Percentiles rank a stretch among this genome's conserved stretches.
These are phyloP conservation scores for Zygosaccharomyces lentus DNA, from an alignment of 805 yeast genomes.

Conservation along the genomic window DNA sequence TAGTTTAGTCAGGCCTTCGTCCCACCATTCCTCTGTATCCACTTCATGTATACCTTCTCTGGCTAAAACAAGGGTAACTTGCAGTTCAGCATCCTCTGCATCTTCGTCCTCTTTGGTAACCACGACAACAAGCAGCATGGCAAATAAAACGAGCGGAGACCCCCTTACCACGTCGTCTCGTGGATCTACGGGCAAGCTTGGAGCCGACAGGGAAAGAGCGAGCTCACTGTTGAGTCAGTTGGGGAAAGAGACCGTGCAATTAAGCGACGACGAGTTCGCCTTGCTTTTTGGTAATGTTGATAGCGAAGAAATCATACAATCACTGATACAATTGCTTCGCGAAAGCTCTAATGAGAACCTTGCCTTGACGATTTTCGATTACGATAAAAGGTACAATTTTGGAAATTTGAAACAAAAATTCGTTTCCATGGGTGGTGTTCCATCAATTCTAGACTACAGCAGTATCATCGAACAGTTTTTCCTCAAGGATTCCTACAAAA, in stretches of 20 bases:
- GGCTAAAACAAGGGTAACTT: conserved; percentile 3
- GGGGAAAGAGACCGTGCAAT: neutral
- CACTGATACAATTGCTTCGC: conserved; percentile 7
- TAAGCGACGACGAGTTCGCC: conserved; percentile 1
- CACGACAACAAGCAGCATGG: neutral
- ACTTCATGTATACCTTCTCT: conserved; percentile 4
- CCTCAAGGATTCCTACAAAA: conserved; percentile 11
- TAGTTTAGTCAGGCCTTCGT: conserved; percentile 1
- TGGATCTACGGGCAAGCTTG: neutral
- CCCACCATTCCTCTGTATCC: neutral
- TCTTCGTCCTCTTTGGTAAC: conserved; percentile 2
- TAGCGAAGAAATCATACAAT: conserved; percentile 13
- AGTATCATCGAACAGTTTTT: conserved; percentile 17
- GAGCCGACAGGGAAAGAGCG: neutral
- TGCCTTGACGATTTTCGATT: conserved; percentile 16
- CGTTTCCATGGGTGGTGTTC: conserved; percentile 27
- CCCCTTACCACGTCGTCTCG: neutral
- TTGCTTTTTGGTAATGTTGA: conserved; percentile 15
- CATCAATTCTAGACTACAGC: conserved; percentile 13
- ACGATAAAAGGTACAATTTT: conserved; percentile 21
- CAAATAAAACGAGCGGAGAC: neutral
- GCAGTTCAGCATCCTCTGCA: conserved; percentile 2
- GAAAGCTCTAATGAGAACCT: conserved; percentile 7
- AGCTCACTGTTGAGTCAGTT: neutral
- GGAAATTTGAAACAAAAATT: conserved; percentile 22